Evolutionary conservation across 2,329 filamentous ascomycete species (phyloP).

Genomic region (Didymosphaeria variabile): DNA sequence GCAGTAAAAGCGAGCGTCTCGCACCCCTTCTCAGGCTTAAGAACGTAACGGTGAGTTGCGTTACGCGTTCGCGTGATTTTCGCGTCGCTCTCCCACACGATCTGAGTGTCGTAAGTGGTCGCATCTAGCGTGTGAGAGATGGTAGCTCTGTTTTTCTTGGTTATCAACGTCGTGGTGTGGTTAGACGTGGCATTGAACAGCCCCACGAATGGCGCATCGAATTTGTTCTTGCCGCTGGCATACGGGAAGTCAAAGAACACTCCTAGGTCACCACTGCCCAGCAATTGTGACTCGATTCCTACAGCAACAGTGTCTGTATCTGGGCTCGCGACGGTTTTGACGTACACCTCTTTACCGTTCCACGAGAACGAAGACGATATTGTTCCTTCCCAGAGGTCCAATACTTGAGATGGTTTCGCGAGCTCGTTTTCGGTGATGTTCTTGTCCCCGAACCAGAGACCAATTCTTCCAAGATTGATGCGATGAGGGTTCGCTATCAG

Average conservation of each 20-base stretch:
- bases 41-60: conserved; percentile 56
- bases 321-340: conserved; percentile 58
- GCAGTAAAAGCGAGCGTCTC: conserved; percentile 34
- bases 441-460: conserved; percentile 54
- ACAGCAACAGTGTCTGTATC: conserved; percentile 59
- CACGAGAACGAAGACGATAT: conserved; percentile 57
- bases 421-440: conserved; percentile 56
- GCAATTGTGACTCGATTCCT: conserved; percentile 53
- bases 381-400: conserved; percentile 61
- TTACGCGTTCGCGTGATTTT: conserved; percentile 44
- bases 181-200: conserved; percentile 59
- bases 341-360: conserved; percentile 50
- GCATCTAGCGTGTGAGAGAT: conserved; percentile 57
- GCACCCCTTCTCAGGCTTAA: conserved; percentile 43
- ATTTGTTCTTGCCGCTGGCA: conserved; percentile 59
- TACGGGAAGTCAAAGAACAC: conserved; percentile 65
- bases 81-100: conserved; percentile 50
- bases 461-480: conserved; percentile 60
- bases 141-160: conserved; percentile 41
- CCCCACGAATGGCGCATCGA: conserved; percentile 64
- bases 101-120: conserved; percentile 54
- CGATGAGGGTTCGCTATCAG: conserved; percentile 64
- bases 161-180: conserved; percentile 53
- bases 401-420: conserved; percentile 51
- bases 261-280: conserved; percentile 51